Evolutionary conservation across 2,329 filamentous ascomycete species (phyloP).

Genomic region (Trichoderma cornu-damae): DNA sequence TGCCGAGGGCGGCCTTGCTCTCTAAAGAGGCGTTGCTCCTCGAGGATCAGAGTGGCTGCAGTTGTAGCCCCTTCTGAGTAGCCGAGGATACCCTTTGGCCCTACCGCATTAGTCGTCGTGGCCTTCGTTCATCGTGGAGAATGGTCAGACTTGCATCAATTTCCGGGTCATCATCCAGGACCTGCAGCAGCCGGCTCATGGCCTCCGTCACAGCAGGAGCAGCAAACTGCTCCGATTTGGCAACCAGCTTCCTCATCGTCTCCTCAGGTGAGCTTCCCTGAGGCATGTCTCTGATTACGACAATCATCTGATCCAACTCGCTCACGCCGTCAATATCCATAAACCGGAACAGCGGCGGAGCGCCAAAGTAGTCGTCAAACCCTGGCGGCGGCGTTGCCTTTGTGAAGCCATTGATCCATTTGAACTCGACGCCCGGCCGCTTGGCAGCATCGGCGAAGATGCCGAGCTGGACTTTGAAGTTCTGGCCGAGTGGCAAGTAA

Average conservation of each 20-base stretch:
- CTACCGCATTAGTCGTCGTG: neutral
- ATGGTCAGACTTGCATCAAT: constrained; percentile 25
- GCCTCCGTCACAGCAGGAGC: constrained; percentile 19
- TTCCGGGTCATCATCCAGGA: constrained; percentile 40
- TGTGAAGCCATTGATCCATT: constrained; percentile 49
- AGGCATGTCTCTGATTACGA: constrained; percentile 51
- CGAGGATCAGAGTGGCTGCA: constrained; percentile 48
- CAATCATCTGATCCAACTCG: constrained; percentile 42
- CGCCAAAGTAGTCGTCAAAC: constrained; percentile 54
- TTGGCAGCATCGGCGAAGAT: constrained; percentile 26
- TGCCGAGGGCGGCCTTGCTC: constrained; percentile 31
- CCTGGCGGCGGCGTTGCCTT: constrained; percentile 47
- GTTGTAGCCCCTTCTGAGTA: constrained; percentile 57
- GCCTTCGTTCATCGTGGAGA: neutral
- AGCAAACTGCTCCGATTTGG: constrained; percentile 26
- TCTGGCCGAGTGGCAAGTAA: constrained; percentile 35
- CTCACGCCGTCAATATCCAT: constrained; percentile 44
- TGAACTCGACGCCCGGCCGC: constrained; percentile 32
- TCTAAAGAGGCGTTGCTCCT: constrained; percentile 40
- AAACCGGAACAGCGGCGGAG: constrained; percentile 51
- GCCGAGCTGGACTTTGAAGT: constrained; percentile 51
- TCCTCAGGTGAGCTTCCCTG: constrained; percentile 50
- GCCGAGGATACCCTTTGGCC: constrained; percentile 46
- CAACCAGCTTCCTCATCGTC: constrained; percentile 48
- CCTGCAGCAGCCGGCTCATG: constrained; percentile 33